Evolutionary conservation across 208 protist species (phyloP).

Genomic region (Leishmania amazonensis): DNA sequence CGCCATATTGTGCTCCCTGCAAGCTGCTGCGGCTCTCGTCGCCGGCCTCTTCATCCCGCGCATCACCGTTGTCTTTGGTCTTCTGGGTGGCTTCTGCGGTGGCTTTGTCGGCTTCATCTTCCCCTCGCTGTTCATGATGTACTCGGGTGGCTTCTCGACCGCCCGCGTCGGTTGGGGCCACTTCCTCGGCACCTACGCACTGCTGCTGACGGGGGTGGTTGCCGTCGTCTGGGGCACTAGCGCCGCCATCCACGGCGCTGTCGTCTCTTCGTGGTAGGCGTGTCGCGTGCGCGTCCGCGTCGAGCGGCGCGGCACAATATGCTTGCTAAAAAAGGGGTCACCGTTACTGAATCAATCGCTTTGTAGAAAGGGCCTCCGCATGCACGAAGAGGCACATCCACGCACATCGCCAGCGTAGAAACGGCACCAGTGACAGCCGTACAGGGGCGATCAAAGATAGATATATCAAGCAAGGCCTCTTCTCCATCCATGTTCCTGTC

Average conservation of each 20-base stretch:
- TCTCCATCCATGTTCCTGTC: neutral
- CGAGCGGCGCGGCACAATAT: neutral
- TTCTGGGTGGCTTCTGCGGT: conserved; percentile 68
- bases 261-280: conserved; percentile 16
- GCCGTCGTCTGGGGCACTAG: conserved; percentile 65
- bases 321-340: no score
- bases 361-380: no score
- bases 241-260: conserved; percentile 57
- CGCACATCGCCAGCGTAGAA: neutral
- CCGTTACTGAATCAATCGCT: no score
- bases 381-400: neutral
- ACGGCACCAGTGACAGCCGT: neutral
- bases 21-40: conserved; percentile 44
- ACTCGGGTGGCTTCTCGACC: conserved; percentile 7
- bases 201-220: conserved; percentile 64
- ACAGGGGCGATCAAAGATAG: neutral
- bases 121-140: conserved; percentile 59
- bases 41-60: conserved; percentile 74
- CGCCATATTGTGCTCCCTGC: conserved; percentile 31
- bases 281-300: neutral
- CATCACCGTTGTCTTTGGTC: conserved; percentile 71
- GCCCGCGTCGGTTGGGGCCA: conserved; percentile 40
- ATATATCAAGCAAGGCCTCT: neutral
- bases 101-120: conserved; percentile 83
- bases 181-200: conserved; percentile 57